These are phyloP conservation scores for Cucurbita ficifolia DNA, from an alignment of 306 rosid genomes.

Conservation along the genomic window DNA sequence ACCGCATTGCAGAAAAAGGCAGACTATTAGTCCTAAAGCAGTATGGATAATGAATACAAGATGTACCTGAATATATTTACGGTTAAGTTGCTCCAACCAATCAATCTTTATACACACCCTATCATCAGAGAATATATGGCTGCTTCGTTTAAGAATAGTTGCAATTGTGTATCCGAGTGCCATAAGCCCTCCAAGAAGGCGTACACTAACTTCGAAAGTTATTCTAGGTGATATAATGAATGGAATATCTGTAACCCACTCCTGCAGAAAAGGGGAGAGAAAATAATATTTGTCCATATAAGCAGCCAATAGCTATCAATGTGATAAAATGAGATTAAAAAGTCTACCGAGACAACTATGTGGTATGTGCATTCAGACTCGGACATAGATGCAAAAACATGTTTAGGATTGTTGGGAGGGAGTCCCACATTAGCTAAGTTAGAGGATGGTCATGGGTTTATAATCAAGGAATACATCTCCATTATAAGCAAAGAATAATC, in stretches of 20 bases:
- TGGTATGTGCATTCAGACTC: neutral
- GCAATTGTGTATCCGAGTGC: conserved; percentile 98
- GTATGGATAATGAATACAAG: neutral
- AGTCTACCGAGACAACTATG: neutral
- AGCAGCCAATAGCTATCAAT: neutral
- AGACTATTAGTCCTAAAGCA: neutral
- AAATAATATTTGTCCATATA: neutral
- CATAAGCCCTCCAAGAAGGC: conserved; percentile 99
- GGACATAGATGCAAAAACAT: too few species aligned
- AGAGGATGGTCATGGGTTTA: too few species aligned
- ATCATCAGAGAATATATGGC: conserved; percentile 67
- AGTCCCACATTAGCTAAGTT: too few species aligned
- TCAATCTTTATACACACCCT: conserved; percentile 74
- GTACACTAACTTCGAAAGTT: conserved; percentile 94
- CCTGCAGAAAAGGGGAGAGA: conserved; percentile 35
- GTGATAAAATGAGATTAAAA: neutral
- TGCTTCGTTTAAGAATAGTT: conserved; percentile 79
- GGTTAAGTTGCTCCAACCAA: conserved; percentile 94
- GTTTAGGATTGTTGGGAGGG: too few species aligned
- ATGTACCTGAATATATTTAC: conserved; percentile 78
- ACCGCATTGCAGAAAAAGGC: neutral
- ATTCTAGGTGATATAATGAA: conserved; percentile 97
- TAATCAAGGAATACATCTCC: too few species aligned
- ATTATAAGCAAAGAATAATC: too few species aligned
- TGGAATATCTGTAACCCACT: conserved; percentile 96